phyloP scores from a whole-genome alignment of 2,329 filamentous ascomycete genomes.

The Fusarium camptoceras region DNA sequence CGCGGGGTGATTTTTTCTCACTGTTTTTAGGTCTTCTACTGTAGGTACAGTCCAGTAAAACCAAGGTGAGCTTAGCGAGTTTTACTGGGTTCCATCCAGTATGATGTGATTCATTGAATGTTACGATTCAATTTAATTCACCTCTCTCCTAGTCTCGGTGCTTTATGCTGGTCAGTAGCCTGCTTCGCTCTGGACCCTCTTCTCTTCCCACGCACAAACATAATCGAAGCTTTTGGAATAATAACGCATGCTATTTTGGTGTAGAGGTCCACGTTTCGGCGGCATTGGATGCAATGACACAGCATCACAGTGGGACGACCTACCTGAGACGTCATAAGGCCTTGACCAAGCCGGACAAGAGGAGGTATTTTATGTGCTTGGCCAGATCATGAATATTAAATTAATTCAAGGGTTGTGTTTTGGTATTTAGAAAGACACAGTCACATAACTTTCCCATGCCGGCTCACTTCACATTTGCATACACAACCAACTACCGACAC shows the following conservation, averaged over 20 bases:
- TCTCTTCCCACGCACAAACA: slow-evolving; percentile 22
- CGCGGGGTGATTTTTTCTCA: slow-evolving; percentile 31
- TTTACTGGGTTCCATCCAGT: slow-evolving; percentile 16
- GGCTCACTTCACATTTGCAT: not conserved
- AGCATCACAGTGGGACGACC: slow-evolving; percentile 28
- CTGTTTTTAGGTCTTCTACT: not conserved
- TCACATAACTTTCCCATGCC: not conserved
- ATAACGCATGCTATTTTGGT: slow-evolving; percentile 34
- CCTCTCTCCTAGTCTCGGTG: slow-evolving; percentile 36
- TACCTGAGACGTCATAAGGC: slow-evolving; percentile 36
- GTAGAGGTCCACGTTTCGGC: slow-evolving; percentile 33
- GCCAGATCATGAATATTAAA: not conserved
- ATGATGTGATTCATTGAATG: slow-evolving; percentile 40
- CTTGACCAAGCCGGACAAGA: slow-evolving; percentile 11
- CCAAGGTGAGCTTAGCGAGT: slow-evolving; percentile 33
- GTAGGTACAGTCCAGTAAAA: not conserved
- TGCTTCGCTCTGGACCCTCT: slow-evolving; percentile 30
- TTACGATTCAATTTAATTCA: slow-evolving; percentile 34
- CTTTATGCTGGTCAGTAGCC: slow-evolving; percentile 32
- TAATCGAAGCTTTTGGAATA: slow-evolving; percentile 34
- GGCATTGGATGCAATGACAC: slow-evolving; percentile 32
- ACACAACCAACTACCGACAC: not conserved
- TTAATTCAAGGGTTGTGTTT: not conserved
- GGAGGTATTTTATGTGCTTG: slow-evolving; percentile 1
- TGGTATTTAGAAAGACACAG: not conserved